Evolutionary conservation across 441 rosid species (phyloP).

Genomic region (Flueggea neowawraea): DNA sequence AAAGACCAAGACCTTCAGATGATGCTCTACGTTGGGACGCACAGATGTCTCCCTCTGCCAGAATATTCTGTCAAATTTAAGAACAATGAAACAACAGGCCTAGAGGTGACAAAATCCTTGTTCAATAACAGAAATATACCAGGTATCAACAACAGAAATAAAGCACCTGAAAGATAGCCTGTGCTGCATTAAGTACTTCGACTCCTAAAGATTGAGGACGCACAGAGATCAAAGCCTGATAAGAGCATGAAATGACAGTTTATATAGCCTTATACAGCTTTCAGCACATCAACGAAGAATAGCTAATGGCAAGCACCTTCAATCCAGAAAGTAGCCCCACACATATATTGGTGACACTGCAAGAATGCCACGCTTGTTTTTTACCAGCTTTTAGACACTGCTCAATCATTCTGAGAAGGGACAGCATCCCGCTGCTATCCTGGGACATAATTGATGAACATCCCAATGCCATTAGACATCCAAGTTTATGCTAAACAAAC

Average conservation of each 20-base stretch:
- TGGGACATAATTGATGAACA: slow-evolving; percentile 24
- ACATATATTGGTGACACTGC: slow-evolving; percentile 89
- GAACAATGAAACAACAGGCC: slow-evolving; percentile 17
- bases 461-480: slow-evolving; percentile 6
- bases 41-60: slow-evolving; percentile 88
- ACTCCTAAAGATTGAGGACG: slow-evolving; percentile 68
- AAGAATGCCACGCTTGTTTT: slow-evolving; percentile 82
- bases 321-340: slow-evolving; percentile 89
- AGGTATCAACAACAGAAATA: slow-evolving; percentile 3
- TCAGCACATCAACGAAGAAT: slow-evolving; percentile 22
- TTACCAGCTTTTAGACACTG: slow-evolving; percentile 90
- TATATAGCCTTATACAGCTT: slow-evolving; percentile 1
- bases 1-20: slow-evolving; percentile 97
- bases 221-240: slow-evolving; percentile 73
- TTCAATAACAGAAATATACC: slow-evolving; percentile 7
- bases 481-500: slow-evolving; percentile 14
- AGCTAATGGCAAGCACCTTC: slow-evolving; percentile 55
- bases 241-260: slow-evolving; percentile 17
- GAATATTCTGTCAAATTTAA: slow-evolving; percentile 57
- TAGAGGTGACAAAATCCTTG: too few relatives aligned
- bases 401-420: slow-evolving; percentile 70
- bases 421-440: slow-evolving; percentile 81
- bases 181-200: slow-evolving; percentile 66
- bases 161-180: slow-evolving; percentile 82
- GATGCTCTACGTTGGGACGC: slow-evolving; percentile 98